Evolutionary conservation across 176 grass and related monocot species (phyloP).

Genomic region (Bolboschoenus planiculmis): DNA sequence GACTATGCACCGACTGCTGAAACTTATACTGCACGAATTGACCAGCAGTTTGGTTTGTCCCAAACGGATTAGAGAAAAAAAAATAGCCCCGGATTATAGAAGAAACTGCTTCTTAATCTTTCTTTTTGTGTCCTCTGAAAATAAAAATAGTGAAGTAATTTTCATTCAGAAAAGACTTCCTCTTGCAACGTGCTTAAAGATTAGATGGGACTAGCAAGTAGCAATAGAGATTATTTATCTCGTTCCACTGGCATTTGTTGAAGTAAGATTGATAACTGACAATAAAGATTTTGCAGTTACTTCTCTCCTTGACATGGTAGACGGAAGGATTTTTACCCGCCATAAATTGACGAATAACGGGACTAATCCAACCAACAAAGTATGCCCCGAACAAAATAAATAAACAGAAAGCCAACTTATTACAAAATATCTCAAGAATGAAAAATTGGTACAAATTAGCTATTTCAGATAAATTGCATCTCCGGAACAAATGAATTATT

Average conservation of each 20-base stretch:
- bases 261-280: too few relatives aligned
- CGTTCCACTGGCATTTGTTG: neutral
- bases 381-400: neutral
- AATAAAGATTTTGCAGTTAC: neutral
- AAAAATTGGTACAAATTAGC: neutral
- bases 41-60: neutral
- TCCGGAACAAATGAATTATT: neutral
- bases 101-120: neutral
- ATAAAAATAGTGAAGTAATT: neutral
- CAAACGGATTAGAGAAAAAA: neutral
- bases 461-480: conserved; percentile 15
- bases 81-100: neutral
- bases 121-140: neutral
- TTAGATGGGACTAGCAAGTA: neutral
- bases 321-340: neutral
- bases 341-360: neutral
- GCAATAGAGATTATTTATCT: neutral
- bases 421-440: neutral
- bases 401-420: neutral
- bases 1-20: neutral
- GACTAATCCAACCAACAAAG: neutral
- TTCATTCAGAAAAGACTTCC: neutral
- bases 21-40: neutral
- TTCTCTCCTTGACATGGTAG: neutral
- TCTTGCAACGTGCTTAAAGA: too few relatives aligned